Evolutionary conservation across 2,329 filamentous ascomycete genomes (phyloP).

Genomic region (Monilinia aucupariae): DNA sequence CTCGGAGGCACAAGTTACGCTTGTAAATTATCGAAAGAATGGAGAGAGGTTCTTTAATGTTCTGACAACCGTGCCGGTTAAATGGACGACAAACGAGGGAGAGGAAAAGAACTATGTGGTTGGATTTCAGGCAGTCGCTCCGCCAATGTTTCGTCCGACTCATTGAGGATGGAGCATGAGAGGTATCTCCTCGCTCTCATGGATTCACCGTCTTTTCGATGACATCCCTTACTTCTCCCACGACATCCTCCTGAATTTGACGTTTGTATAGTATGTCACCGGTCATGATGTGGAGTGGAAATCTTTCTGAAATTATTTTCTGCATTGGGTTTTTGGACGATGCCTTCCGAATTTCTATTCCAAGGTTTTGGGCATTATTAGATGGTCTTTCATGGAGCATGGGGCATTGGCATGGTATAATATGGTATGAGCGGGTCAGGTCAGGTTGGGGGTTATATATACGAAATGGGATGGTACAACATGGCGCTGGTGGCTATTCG

Average conservation of each 20-base stretch:
- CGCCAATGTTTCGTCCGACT: not conserved
- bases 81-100: conserved; percentile 51
- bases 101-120: conserved; percentile 24
- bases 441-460: not conserved
- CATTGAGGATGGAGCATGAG: not conserved
- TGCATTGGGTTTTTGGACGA: not conserved
- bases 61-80: conserved; percentile 87
- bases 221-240: not conserved
- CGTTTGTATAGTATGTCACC: not conserved
- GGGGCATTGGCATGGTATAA: not conserved
- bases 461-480: not conserved
- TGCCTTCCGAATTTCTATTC: not conserved
- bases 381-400: conserved; percentile 1
- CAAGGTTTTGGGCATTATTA: conserved; percentile 6
- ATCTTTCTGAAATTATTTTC: not conserved
- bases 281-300: not conserved
- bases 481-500: conserved; percentile 1
- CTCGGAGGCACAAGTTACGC: conserved; percentile 76
- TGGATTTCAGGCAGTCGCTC: conserved; percentile 25
- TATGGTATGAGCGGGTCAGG: not conserved
- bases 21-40: conserved; percentile 91
- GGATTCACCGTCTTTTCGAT: not conserved
- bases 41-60: conserved; percentile 91
- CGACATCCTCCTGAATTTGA: not conserved
- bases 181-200: not conserved